These are phyloP conservation scores for Colletotrichum navitas DNA, from an alignment of 2,329 filamentous ascomycete genomes.

Conservation along the genomic window DNA sequence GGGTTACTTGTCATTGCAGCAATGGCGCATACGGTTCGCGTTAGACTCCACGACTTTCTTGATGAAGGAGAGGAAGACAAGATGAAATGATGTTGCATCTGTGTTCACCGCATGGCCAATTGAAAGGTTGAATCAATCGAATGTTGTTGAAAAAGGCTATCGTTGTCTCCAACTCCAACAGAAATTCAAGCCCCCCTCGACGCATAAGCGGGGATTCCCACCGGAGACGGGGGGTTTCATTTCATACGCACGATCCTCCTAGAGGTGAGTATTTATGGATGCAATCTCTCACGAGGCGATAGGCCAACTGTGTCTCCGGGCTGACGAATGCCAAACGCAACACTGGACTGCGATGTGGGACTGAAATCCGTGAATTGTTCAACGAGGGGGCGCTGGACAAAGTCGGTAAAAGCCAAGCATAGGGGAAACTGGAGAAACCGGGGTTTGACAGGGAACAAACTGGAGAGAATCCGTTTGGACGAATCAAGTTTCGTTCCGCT, in stretches of 20 bases:
- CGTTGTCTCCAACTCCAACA: too few relatives aligned
- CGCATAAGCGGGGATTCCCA: conserved; percentile 45
- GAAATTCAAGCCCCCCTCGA: conserved; percentile 47
- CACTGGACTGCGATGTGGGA: conserved; percentile 39
- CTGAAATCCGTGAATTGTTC: conserved; percentile 48
- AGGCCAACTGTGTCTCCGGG: conserved; percentile 21
- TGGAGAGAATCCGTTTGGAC: conserved; percentile 12
- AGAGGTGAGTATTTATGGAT: conserved; percentile 44
- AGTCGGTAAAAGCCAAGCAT: conserved; percentile 32
- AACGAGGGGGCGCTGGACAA: conserved; percentile 47
- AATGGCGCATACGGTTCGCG: too few relatives aligned
- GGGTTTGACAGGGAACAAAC: conserved; percentile 11
- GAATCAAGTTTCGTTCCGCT: conserved; percentile 27
- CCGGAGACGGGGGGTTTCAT: conserved; percentile 46
- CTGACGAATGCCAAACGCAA: conserved; percentile 35
- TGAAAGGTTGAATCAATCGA: too few relatives aligned
- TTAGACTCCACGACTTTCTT: too few relatives aligned
- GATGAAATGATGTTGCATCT: too few relatives aligned
- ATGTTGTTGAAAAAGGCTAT: too few relatives aligned
- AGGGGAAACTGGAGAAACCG: neutral
- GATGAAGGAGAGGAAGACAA: too few relatives aligned
- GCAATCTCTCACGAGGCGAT: conserved; percentile 11
- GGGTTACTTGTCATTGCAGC: too few relatives aligned
- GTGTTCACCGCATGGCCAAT: too few relatives aligned
- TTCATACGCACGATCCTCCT: conserved; percentile 45